Evolutionary conservation across 176 grass and related monocot species (phyloP).

Genomic region (Poa pratensis): DNA sequence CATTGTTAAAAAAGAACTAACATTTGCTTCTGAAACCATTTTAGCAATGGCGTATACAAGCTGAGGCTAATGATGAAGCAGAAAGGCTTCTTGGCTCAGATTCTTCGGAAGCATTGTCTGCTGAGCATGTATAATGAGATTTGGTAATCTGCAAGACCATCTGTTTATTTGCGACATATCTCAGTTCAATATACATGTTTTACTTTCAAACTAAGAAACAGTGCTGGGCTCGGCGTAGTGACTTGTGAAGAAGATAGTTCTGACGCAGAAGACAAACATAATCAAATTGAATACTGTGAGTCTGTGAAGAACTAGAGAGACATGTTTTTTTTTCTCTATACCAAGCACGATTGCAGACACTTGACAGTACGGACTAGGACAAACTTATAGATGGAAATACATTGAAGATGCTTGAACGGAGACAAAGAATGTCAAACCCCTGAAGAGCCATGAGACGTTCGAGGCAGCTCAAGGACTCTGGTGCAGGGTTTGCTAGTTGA

Average conservation of each 20-base stretch:
- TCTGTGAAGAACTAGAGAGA: not conserved
- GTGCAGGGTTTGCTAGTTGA: not conserved
- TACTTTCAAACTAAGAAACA: not conserved
- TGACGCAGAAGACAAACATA: conserved; percentile 3
- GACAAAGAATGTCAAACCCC: not conserved
- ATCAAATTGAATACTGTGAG: not conserved
- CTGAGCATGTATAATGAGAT: conserved; percentile 50
- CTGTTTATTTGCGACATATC: not conserved
- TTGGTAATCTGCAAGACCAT: conserved; percentile 38
- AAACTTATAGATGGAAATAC: not conserved
- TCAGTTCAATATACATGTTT: conserved; percentile 18
- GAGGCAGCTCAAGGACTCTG: not conserved
- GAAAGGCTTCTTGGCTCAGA: conserved; percentile 93
- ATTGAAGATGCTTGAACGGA: conserved; percentile 3
- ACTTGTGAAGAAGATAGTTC: not conserved
- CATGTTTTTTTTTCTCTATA: not conserved
- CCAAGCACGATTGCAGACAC: not conserved
- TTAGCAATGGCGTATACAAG: conserved; percentile 96
- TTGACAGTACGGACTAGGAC: not conserved
- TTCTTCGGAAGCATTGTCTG: conserved; percentile 54
- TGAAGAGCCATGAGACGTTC: not conserved
- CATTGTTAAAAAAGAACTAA: not conserved
- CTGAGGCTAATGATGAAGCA: conserved; percentile 96
- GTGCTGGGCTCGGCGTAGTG: not conserved
- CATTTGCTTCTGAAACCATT: conserved; percentile 43